Evolutionary conservation across 2,329 filamentous ascomycete genomes (phyloP).

Genomic region (Penicillium sp.): DNA sequence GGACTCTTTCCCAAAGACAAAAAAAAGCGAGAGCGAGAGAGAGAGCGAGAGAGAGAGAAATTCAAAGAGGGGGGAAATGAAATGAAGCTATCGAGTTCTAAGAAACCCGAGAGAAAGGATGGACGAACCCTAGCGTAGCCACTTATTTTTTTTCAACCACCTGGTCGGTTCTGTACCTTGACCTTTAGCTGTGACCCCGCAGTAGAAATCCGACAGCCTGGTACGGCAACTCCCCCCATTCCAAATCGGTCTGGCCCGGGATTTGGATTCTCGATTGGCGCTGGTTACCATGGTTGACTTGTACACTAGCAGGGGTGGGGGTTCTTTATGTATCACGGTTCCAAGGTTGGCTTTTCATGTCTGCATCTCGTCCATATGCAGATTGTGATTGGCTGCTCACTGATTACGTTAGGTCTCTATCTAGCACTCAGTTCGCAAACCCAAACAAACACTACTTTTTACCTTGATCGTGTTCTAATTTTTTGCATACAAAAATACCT

Average conservation of each 20-base stretch:
- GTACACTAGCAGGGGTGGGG: background rate
- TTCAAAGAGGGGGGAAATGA: background rate
- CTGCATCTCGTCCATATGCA: too few relatives aligned
- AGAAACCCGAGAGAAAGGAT: conserved; percentile 17
- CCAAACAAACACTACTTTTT: too few relatives aligned
- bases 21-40: background rate
- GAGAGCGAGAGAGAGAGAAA: conserved; percentile 4
- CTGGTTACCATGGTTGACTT: background rate
- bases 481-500: too few relatives aligned
- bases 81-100: conserved; percentile 4
- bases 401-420: too few relatives aligned
- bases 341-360: too few relatives aligned
- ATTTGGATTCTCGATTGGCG: background rate
- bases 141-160: background rate
- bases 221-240: background rate
- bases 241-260: conserved; percentile 1
- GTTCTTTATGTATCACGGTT: background rate
- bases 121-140: conserved; percentile 8
- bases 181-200: background rate
- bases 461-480: too few relatives aligned
- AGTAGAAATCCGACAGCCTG: conserved; percentile 4
- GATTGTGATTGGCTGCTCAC: too few relatives aligned
- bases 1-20: background rate
- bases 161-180: conserved; percentile 3
- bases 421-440: too few relatives aligned